phyloP scores from a whole-genome alignment of 805 yeast genomes.

The Schwanniomyces vanrijiae region DNA sequence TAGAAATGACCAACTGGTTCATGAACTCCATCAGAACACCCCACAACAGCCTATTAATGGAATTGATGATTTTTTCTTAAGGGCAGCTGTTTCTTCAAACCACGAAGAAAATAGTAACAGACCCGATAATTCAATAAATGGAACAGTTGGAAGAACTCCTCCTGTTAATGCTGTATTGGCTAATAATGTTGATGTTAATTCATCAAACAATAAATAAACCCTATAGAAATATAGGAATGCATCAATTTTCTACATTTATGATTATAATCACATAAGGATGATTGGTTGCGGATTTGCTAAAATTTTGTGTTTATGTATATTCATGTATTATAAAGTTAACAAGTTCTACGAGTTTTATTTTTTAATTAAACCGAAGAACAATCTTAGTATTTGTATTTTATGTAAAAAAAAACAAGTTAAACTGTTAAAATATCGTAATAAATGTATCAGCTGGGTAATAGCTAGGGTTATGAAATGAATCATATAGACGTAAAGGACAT shows the following conservation, averaged over 20 bases:
- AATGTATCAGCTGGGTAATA: neutral
- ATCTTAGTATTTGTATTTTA: too few relatives aligned
- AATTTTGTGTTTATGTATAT: neutral
- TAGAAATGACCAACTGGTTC: conserved; percentile 5
- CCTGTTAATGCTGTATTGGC: conserved; percentile 5
- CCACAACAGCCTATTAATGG: conserved; percentile 11
- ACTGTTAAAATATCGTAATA: too few relatives aligned
- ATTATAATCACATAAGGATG: neutral
- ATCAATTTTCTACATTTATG: too few relatives aligned
- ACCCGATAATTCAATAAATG: conserved; percentile 4
- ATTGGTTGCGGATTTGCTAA: neutral
- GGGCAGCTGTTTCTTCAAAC: conserved; percentile 11
- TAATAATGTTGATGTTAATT: conserved; percentile 4
- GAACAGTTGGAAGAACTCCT: conserved; percentile 3
- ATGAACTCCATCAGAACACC: neutral
- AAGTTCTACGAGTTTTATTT: too few relatives aligned
- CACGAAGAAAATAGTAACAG: conserved; percentile 3
- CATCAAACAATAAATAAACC: conserved; percentile 1
- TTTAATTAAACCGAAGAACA: too few relatives aligned
- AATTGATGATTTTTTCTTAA: conserved; percentile 25
- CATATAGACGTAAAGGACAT: too few relatives aligned
- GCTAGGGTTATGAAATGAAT: neutral
- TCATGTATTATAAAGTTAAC: neutral
- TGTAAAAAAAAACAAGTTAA: too few relatives aligned
- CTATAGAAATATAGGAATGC: too few relatives aligned